Conservation (phyloP, 2,329 filamentous ascomycete species). For the Cladosporium halotolerans region DNA sequence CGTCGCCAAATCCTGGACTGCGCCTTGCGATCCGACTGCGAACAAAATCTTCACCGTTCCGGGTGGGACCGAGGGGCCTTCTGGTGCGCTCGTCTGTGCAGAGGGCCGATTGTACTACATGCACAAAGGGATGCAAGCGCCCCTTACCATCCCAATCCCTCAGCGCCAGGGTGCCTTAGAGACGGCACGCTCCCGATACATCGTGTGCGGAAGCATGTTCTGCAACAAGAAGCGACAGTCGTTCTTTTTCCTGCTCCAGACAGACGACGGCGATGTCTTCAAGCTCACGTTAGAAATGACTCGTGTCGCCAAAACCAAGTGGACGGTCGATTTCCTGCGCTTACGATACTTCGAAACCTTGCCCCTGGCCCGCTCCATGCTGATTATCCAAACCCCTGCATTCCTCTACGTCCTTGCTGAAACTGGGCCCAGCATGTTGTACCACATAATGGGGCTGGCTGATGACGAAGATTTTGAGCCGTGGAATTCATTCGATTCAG, state of each 20-base stretch:
- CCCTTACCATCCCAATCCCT: slow-evolving; percentile 83
- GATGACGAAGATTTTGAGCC: slow-evolving; percentile 81
- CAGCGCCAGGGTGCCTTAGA: slow-evolving; percentile 81
- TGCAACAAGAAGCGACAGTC: slow-evolving; percentile 73
- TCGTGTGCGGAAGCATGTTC: slow-evolving; percentile 92
- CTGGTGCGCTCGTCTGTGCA: slow-evolving; percentile 88
- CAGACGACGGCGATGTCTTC: slow-evolving; percentile 96
- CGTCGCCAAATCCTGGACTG: slow-evolving; percentile 93
- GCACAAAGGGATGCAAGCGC: slow-evolving; percentile 80
- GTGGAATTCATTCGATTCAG: slow-evolving; percentile 44
- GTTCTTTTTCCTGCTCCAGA: slow-evolving; percentile 95
- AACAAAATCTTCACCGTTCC: slow-evolving; percentile 92
- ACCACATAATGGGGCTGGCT: slow-evolving; percentile 94
- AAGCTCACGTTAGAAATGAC: slow-evolving; percentile 91
- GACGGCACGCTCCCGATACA: slow-evolving; percentile 82
- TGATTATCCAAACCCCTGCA: slow-evolving; percentile 81
- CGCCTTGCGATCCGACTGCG: slow-evolving; percentile 82
- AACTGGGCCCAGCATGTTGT: slow-evolving; percentile 88
- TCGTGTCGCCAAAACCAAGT: slow-evolving; percentile 70
- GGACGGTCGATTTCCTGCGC: slow-evolving; percentile 74
- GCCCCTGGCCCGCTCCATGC: slow-evolving; percentile 77
- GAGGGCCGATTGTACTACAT: slow-evolving; percentile 94
- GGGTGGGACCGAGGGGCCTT: slow-evolving; percentile 86
- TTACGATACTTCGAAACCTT: slow-evolving; percentile 99
- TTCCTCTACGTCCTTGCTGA: slow-evolving; percentile 91